A percentile compares a stretch with the other conserved stretches of the same genome.
These are phyloP conservation scores for Moelleriella libera DNA, from an alignment of 2,329 filamentous ascomycete genomes.

Conservation along the genomic window DNA sequence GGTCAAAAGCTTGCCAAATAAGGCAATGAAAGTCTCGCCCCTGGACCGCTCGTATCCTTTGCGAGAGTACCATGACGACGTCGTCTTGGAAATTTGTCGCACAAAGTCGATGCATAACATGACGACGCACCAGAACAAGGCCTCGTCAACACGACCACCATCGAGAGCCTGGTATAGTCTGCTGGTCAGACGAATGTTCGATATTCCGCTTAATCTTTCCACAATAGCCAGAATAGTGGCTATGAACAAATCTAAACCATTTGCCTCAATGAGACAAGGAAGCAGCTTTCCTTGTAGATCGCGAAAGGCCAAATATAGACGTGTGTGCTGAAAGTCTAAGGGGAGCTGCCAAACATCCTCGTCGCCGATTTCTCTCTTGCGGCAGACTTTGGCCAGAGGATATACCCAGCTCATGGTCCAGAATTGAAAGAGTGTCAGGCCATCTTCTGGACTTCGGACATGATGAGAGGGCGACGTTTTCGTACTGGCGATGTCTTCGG, in stretches of 20 bases:
- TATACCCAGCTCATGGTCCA: slow-evolving; percentile 75
- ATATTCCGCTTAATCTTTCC: slow-evolving; percentile 21
- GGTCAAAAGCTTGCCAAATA: slow-evolving; percentile 23
- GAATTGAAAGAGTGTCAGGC: slow-evolving; percentile 67
- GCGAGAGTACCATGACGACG: slow-evolving; percentile 62
- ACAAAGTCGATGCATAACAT: slow-evolving; percentile 18
- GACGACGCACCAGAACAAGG: slow-evolving; percentile 21
- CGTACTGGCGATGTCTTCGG: slow-evolving; percentile 15
- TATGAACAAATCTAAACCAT: slow-evolving; percentile 64
- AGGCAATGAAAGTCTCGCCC: slow-evolving; percentile 43
- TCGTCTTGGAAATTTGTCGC: slow-evolving; percentile 20
- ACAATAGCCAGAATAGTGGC: slow-evolving; percentile 50
- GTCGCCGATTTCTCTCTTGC: slow-evolving; percentile 52
- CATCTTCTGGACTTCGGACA: slow-evolving; percentile 64
- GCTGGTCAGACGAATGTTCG: slow-evolving; percentile 22
- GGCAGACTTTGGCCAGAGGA: slow-evolving; percentile 55
- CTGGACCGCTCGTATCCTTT: slow-evolving; percentile 72
- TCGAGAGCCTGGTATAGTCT: slow-evolving; percentile 21
- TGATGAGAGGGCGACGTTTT: slow-evolving; percentile 13
- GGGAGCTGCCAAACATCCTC: slow-evolving; percentile 72
- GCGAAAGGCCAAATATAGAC: slow-evolving; percentile 61
- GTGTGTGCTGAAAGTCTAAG: slow-evolving; percentile 68
- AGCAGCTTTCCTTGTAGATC: slow-evolving; percentile 61
- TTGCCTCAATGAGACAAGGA: slow-evolving; percentile 54
- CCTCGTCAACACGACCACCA: slow-evolving; percentile 12